Evolutionary conservation across 352 stramenopile species (phyloP).

Genomic region (Plasmopara viticola): DNA sequence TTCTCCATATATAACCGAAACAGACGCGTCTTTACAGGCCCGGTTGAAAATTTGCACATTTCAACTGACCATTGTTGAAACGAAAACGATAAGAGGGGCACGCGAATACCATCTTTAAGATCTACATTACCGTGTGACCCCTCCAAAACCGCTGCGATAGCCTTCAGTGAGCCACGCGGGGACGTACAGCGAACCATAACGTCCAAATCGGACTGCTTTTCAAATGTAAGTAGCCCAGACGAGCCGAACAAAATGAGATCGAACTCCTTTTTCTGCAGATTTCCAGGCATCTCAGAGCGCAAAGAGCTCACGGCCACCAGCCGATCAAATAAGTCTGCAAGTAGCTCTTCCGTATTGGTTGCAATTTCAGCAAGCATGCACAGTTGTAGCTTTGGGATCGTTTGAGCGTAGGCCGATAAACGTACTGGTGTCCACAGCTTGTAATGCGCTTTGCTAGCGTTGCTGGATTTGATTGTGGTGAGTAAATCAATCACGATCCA

Average conservation of each 20-base stretch:
- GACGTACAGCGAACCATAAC: slow-evolving; percentile 35
- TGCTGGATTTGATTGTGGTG: slow-evolving; percentile 32
- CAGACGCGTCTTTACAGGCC: slow-evolving; percentile 63
- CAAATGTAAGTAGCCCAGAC: slow-evolving; percentile 65
- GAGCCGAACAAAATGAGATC: slow-evolving; percentile 64
- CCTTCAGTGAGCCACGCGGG: slow-evolving; percentile 21
- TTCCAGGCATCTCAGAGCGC: slow-evolving; percentile 26
- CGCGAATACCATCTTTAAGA: slow-evolving; percentile 41
- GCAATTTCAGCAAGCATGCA: slow-evolving; percentile 53
- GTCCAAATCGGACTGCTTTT: slow-evolving; percentile 71
- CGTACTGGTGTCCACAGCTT: slow-evolving; percentile 26
- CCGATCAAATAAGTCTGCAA: slow-evolving; percentile 61
- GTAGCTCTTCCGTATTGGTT: slow-evolving; percentile 36
- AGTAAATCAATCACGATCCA: slow-evolving; percentile 66
- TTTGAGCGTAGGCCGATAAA: slow-evolving; percentile 20
- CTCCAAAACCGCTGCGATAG: slow-evolving; percentile 28
- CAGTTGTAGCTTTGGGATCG: slow-evolving; percentile 51
- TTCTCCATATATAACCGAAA: slow-evolving; percentile 62
- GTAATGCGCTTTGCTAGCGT: slow-evolving; percentile 9
- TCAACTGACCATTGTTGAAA: slow-evolving; percentile 62
- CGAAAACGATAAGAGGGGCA: slow-evolving; percentile 61
- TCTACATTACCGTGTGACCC: slow-evolving; percentile 29
- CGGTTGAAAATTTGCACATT: slow-evolving; percentile 45
- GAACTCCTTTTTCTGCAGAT: slow-evolving; percentile 37
- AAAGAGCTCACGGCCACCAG: slow-evolving; percentile 46